Percentiles rank a stretch among this genome's conserved stretches.
Conservation (phyloP, 2,329 filamentous ascomycete genomes). For the Parasarocladium wereldwijsianum region DNA sequence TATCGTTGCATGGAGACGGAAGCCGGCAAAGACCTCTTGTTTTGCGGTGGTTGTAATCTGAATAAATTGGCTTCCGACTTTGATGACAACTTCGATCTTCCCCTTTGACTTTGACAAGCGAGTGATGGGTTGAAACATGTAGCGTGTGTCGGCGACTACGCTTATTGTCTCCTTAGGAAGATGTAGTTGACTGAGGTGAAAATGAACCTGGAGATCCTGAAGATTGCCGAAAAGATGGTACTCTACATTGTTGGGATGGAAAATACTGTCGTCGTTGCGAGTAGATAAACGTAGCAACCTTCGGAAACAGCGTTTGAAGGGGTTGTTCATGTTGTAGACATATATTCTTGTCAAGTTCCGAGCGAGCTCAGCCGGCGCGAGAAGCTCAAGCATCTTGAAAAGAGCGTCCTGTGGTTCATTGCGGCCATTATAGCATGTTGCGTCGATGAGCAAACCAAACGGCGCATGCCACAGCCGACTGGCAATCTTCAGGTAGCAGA, state of each 20-base stretch:
- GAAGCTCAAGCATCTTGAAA: constrained; percentile 46
- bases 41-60: constrained; percentile 56
- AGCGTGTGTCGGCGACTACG: constrained; percentile 50
- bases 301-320: constrained; percentile 54
- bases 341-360: constrained; percentile 47
- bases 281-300: constrained; percentile 46
- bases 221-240: constrained; percentile 52
- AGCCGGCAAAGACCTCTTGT: constrained; percentile 50
- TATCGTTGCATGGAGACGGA: constrained; percentile 46
- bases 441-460: constrained; percentile 53
- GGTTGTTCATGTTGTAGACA: constrained; percentile 61
- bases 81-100: constrained; percentile 55
- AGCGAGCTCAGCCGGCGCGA: constrained; percentile 47
- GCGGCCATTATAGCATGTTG: constrained; percentile 55
- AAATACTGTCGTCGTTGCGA: constrained; percentile 43
- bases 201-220: constrained; percentile 50
- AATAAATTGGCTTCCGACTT: constrained; percentile 54
- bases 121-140: constrained; percentile 50
- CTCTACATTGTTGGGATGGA: constrained; percentile 50
- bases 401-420: constrained; percentile 51
- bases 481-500: constrained; percentile 57
- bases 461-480: constrained; percentile 56
- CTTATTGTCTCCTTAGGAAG: constrained; percentile 57
- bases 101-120: constrained; percentile 53
- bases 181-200: constrained; percentile 50